Conservation (phyloP, 129 eudicot species). For the Smallanthus sonchifolius region DNA sequence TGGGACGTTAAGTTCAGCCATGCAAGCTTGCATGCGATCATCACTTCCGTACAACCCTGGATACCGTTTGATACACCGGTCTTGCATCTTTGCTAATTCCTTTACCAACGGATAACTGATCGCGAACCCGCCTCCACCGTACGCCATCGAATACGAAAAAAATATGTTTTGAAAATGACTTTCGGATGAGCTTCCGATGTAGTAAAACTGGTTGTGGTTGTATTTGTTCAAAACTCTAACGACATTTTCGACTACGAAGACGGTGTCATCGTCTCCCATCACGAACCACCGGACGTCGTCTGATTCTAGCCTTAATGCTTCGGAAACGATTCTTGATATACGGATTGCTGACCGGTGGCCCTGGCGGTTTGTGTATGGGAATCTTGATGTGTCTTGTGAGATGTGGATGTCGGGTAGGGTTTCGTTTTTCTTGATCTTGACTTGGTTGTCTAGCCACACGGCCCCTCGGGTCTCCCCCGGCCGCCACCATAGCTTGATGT, state of each 20-base stretch:
- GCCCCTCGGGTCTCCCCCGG: conserved; percentile 60
- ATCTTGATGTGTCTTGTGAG: conserved; percentile 47
- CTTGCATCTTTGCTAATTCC: conserved; percentile 76
- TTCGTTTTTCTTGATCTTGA: conserved; percentile 26
- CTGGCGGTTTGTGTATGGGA: conserved; percentile 50
- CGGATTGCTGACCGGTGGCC: conserved; percentile 62
- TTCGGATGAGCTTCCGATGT: conserved; percentile 70
- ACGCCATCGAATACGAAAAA: conserved; percentile 79
- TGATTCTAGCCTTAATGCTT: conserved; percentile 57
- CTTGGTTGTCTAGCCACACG: conserved; percentile 60
- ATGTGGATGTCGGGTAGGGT: conserved; percentile 50
- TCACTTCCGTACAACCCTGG: conserved; percentile 83
- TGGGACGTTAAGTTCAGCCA: conserved; percentile 89
- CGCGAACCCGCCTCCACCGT: conserved; percentile 88
- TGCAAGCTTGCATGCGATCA: conserved; percentile 85
- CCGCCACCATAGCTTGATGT: conserved; percentile 75
- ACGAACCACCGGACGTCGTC: conserved; percentile 79
- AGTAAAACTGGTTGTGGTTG: conserved; percentile 63
- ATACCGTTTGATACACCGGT: conserved; percentile 58
- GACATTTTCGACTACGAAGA: conserved; percentile 62
- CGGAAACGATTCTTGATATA: conserved; percentile 71
- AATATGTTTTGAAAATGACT: conserved; percentile 75
- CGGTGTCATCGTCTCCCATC: conserved; percentile 91
- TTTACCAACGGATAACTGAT: conserved; percentile 66
- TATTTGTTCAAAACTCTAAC: conserved; percentile 56